A percentile compares a stretch with the other conserved stretches of the same genome.
These are phyloP conservation scores for Jackrogersella minutella DNA, from an alignment of 495 filamentous ascomycete species.

Conservation along the genomic window DNA sequence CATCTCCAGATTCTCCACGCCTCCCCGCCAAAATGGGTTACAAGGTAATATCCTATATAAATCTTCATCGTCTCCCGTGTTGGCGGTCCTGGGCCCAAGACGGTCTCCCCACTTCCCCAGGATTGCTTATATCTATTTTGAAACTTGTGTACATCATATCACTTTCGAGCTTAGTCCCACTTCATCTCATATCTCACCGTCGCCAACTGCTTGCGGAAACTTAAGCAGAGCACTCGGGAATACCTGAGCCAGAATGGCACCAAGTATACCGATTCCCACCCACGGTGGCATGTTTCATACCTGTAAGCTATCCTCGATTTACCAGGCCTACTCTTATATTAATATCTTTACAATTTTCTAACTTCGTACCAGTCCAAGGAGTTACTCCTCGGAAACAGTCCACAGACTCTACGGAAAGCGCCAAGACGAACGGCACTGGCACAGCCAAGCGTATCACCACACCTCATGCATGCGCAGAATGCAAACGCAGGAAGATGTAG, in stretches of 20 bases:
- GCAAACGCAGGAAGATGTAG: conserved; percentile 67
- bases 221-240: conserved; percentile 21
- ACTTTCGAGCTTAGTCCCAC: conserved; percentile 26
- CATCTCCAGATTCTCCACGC: conserved; percentile 46
- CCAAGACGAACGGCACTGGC: conserved; percentile 51
- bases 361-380: conserved; percentile 51
- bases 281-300: conserved; percentile 64
- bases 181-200: conserved; percentile 12
- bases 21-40: conserved; percentile 42
- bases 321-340: not conserved
- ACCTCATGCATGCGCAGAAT: conserved; percentile 66
- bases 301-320: conserved; percentile 43
- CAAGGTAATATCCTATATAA: conserved; percentile 46
- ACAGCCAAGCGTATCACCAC: conserved; percentile 58
- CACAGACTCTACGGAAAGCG: conserved; percentile 55
- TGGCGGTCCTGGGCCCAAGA: conserved; percentile 39
- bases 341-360: conserved; percentile 20
- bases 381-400: conserved; percentile 58
- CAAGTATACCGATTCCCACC: conserved; percentile 56
- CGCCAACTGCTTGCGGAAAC: conserved; percentile 10
- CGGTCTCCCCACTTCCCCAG: conserved; percentile 39
- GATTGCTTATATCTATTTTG: conserved; percentile 36
- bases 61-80: conserved; percentile 43
- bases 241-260: conserved; percentile 52
- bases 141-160: conserved; percentile 27